These are phyloP conservation scores for Yamadazyma atlantica DNA, from an alignment of 1,139 yeast species.

Conservation along the genomic window DNA sequence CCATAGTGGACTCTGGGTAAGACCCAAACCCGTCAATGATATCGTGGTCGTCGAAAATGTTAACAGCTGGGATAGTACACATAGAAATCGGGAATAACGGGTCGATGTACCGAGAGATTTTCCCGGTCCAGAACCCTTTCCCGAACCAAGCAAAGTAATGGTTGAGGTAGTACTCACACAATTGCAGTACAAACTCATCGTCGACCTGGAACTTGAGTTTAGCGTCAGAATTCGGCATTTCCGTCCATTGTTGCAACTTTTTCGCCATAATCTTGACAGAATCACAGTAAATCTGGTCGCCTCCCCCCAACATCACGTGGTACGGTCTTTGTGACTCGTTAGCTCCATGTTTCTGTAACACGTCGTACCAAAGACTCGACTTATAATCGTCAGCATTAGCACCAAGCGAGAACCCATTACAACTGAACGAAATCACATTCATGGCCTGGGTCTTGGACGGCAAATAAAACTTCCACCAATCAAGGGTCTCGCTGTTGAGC, in stretches of 20 bases:
- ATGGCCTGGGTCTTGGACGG: slow-evolving; percentile 63
- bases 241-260: slow-evolving; percentile 62
- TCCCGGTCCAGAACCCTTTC: slow-evolving; percentile 78
- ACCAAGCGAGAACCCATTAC: slow-evolving; percentile 87
- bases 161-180: slow-evolving; percentile 64
- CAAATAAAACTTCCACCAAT: slow-evolving; percentile 50
- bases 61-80: slow-evolving; percentile 80
- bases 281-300: slow-evolving; percentile 93
- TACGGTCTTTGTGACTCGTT: slow-evolving; percentile 46
- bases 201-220: slow-evolving; percentile 34
- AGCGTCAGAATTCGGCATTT: slow-evolving; percentile 42
- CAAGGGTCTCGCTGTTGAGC: slow-evolving; percentile 45
- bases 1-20: slow-evolving; percentile 74
- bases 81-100: slow-evolving; percentile 69
- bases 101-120: slow-evolving; percentile 63
- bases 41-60: slow-evolving; percentile 88
- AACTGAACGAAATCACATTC: slow-evolving; percentile 81
- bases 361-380: slow-evolving; percentile 86
- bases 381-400: slow-evolving; percentile 66
- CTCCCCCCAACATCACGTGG: slow-evolving; percentile 97
- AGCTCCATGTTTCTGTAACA: slow-evolving; percentile 57
- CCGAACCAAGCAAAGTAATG: slow-evolving; percentile 91
- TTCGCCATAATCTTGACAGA: slow-evolving; percentile 63
- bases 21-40: slow-evolving; percentile 96
- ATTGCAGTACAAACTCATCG: slow-evolving; percentile 49